Base-by-base conservation (phyloP, 495 filamentous ascomycete species). In the Copromyces sp. region DNA sequence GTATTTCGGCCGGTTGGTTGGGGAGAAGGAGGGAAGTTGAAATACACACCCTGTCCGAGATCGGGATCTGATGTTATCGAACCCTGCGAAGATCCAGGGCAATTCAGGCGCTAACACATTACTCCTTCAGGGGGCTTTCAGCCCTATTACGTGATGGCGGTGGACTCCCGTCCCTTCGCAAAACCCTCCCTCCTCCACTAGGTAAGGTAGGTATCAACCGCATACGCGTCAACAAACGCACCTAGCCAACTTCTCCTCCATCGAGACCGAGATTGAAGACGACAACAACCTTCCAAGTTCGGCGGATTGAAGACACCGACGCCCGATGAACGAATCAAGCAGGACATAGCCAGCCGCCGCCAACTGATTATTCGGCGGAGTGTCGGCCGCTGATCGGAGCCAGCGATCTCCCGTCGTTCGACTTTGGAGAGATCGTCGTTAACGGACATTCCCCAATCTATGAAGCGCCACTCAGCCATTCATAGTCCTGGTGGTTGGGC, bases 391-490 rank as follows among this genome's bases (percentile, higher is more conserved):
- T 61, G 24, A 61, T 24, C 53, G 53, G 32, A 32, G 53, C 24
- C 20, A 53, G 41, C 41, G 16, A 45, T 45, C 8, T 7, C 17
- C 35, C 35, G 35, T 37, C 35, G 42, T 53, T 24, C 9, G 9
- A 20, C 44, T 44, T 17, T 24, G 24, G 24, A 24, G 24, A 24
- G 24, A 24, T 20, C 53, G 29, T 24, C 29, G 53, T 61, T 61
- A 61, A 61, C 77, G 77, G 77, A 79, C 76, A 76, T 79, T 76
- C 77, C 77, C 77, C 77, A 79, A 65, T 12, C 14, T 32, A 9
- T 35, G 6, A 61, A 61, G 14, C 53, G 53, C 53, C 53, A 61
- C 53, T 16, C 12, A 9, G 24, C 29, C 47, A 59, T 37, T 37
- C 3, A 5, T 3, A 37, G 35, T 3, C 2, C 12, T 59, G 29